Conservation (phyloP, 2,329 filamentous ascomycete genomes). For the Dothidotthia symphoricarpi region DNA sequence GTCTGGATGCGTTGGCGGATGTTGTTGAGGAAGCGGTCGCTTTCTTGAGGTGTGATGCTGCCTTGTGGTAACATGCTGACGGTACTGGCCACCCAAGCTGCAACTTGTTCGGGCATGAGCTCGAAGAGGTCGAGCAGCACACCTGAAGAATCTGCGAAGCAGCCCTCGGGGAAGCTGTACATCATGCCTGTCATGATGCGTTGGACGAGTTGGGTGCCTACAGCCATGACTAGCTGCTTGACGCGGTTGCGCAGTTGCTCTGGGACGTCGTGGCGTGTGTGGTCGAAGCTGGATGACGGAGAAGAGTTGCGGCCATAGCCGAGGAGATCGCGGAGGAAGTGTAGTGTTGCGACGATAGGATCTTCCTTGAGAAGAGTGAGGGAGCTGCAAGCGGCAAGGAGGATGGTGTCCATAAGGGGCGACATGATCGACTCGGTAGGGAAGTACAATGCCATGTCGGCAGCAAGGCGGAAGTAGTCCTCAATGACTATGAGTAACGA, state of each 20-base stretch:
- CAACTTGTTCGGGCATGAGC: conserved; percentile 75
- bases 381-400: conserved; percentile 82
- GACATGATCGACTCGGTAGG: conserved; percentile 80
- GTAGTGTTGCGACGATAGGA: conserved; percentile 84
- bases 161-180: conserved; percentile 96
- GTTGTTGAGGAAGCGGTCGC: conserved; percentile 74
- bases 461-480: conserved; percentile 91
- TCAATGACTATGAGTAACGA: conserved; percentile 65
- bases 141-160: conserved; percentile 89
- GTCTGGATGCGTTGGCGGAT: conserved; percentile 74
- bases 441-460: conserved; percentile 91
- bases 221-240: conserved; percentile 65
- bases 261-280: conserved; percentile 60
- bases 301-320: conserved; percentile 79
- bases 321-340: conserved; percentile 87
- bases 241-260: conserved; percentile 71
- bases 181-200: conserved; percentile 96
- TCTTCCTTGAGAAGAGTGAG: conserved; percentile 88
- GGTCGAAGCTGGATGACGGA: conserved; percentile 59
- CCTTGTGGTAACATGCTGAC: conserved; percentile 80
- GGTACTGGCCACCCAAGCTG: conserved; percentile 78
- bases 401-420: conserved; percentile 73
- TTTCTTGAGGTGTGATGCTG: conserved; percentile 69
- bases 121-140: conserved; percentile 90
- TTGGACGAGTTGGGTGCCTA: conserved; percentile 79